Conservation (phyloP, 2,329 filamentous ascomycete species). For the Penicillium sp. region DNA sequence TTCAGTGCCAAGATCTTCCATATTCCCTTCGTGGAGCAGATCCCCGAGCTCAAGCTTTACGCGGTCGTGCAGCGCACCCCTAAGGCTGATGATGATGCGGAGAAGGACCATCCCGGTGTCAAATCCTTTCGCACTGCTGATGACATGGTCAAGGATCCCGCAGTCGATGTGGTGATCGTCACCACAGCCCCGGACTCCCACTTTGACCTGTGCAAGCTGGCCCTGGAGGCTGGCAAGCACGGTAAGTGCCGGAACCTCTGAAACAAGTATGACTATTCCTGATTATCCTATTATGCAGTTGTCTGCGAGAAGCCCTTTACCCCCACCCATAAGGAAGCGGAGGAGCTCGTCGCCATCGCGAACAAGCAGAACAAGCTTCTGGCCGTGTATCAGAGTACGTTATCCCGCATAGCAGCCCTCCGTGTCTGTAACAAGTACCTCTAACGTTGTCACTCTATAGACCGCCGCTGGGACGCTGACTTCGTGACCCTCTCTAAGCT, state of each 20-base stretch:
- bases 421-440: not conserved
- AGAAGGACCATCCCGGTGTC: conserved; percentile 61
- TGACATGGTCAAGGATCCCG: conserved; percentile 60
- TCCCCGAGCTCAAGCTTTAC: conserved; percentile 63
- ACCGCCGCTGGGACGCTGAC: conserved; percentile 73
- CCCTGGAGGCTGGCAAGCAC: conserved; percentile 68
- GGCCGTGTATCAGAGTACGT: conserved; percentile 63
- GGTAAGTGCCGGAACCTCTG: conserved; percentile 25
- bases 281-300: conserved; percentile 41
- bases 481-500: conserved; percentile 66
- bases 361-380: conserved; percentile 50
- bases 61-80: conserved; percentile 72
- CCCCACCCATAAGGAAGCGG: conserved; percentile 63
- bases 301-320: conserved; percentile 81
- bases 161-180: conserved; percentile 65
- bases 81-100: conserved; percentile 60
- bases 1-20: conserved; percentile 74
- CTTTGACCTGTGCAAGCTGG: conserved; percentile 59
- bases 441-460: conserved; percentile 19
- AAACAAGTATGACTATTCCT: not conserved
- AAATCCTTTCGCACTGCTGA: conserved; percentile 62
- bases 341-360: conserved; percentile 56
- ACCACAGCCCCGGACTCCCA: conserved; percentile 69
- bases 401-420: not conserved
- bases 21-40: conserved; percentile 68